phyloP scores from a whole-genome alignment of 352 stramenopile genomes.

The Phytophthora nicotianae region DNA sequence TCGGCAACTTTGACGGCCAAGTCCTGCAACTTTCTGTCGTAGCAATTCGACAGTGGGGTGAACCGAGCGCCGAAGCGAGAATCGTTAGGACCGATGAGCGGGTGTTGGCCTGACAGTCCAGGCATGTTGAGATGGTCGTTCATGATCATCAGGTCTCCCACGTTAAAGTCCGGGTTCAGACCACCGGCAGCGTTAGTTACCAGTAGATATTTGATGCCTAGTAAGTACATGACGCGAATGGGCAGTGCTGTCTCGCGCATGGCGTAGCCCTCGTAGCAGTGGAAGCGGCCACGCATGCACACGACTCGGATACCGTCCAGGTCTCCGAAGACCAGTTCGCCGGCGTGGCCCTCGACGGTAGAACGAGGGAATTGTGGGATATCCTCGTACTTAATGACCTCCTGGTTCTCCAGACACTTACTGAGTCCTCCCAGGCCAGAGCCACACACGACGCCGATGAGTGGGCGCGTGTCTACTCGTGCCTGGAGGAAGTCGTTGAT shows the following conservation, averaged over 20 bases:
- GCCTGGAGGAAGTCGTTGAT: conserved; percentile 22
- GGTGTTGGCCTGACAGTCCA: conserved; percentile 91
- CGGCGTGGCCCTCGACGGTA: conserved; percentile 91
- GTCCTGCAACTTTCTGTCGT: conserved; percentile 84
- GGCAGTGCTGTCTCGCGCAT: conserved; percentile 93
- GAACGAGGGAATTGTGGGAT: conserved; percentile 83
- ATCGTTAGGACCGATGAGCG: conserved; percentile 94
- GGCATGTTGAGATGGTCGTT: conserved; percentile 96
- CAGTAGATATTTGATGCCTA: conserved; percentile 94
- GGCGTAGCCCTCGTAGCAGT: conserved; percentile 96
- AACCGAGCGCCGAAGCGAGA: conserved; percentile 93
- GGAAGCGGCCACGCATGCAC: conserved; percentile 95
- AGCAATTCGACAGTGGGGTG: conserved; percentile 92
- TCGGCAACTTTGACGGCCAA: conserved; percentile 80
- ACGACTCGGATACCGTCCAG: conserved; percentile 82
- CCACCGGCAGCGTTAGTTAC: conserved; percentile 96
- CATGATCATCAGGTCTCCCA: conserved; percentile 96
- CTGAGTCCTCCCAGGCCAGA: conserved; percentile 68
- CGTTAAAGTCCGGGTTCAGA: conserved; percentile 91
- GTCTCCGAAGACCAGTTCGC: conserved; percentile 93
- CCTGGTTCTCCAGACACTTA: conserved; percentile 78
- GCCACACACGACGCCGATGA: conserved; percentile 92
- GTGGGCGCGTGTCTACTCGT: conserved; percentile 8
- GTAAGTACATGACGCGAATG: conserved; percentile 93
- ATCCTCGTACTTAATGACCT: conserved; percentile 91